Evolutionary conservation across 306 rosid species (phyloP), one percentile per base, ranked within the genome.

Genomic region (Vigna mungo): DNA sequence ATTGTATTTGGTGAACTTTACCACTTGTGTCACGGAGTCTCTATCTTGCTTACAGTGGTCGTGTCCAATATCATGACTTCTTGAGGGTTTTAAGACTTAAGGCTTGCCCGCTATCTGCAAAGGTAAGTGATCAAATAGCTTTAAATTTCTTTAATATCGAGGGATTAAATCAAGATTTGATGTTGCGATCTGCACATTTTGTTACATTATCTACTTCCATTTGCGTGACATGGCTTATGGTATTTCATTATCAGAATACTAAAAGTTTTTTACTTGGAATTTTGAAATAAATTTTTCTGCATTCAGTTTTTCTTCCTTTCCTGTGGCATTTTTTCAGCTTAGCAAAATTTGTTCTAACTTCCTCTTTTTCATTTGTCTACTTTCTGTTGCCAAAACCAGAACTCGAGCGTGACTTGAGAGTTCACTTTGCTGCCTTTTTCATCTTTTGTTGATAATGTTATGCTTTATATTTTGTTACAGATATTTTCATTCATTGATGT

Each of bases 401-500:
- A 36, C 65, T 76, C 36, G 48, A 39, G 10, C 13, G 9, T 54
- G 58, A 55, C 76, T 34, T 32, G 6, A 3, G 6, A 3, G 21
- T 76, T 76, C 8, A 21, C 25, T 66, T 20, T 61, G 49, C 64
- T 74, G 6, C n/a, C 25, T 34, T 85, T 30, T 34, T 41, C 46
- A 41, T 41, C 3, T 41, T 41, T 9, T 39, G 44, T 8, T 39
- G 44, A 41, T 41, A 9, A 41, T 9, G 9, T 41, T 41, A 41
- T 41, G 2, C 9, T 39, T 39, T 78, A 23, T 62, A 75, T 66
- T 43, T 79, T 52, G 44, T 81, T 76, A 44, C 91, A 93, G 98
- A 88, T 91, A 76, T 93, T 89, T 84, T 64, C 91, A 75, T 91
- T 84, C 80, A 80, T 93, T 54, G 93, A 91, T 82, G 88, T 83